These are phyloP conservation scores for Candida golubevii DNA, from an alignment of 805 yeast genomes.

Conservation along the genomic window DNA sequence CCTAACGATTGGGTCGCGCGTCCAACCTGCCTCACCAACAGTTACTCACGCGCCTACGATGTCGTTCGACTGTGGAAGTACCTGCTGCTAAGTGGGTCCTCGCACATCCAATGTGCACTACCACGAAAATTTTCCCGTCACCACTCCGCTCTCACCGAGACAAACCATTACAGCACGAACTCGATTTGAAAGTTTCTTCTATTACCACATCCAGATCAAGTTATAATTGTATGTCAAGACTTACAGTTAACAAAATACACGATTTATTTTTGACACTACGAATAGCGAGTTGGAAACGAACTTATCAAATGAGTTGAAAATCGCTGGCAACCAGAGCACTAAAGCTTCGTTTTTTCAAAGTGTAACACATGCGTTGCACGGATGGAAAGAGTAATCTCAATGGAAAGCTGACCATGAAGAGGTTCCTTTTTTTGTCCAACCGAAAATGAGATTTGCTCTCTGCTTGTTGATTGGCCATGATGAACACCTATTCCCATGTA, in stretches of 20 bases:
- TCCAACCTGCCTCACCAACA: too few species aligned
- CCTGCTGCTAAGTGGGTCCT: not conserved
- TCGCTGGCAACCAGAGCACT: not conserved
- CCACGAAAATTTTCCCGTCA: slow-evolving; percentile 14
- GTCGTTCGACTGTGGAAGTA: too few species aligned
- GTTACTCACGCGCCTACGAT: too few species aligned
- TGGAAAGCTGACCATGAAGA: too few species aligned
- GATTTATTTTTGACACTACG: too few species aligned
- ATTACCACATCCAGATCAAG: slow-evolving; percentile 10
- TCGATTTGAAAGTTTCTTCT: not conserved
- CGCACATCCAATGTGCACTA: slow-evolving; percentile 8
- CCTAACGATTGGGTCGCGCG: slow-evolving; percentile 1
- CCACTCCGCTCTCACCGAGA: slow-evolving; percentile 8
- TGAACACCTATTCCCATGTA: too few species aligned
- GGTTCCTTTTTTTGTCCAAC: too few species aligned
- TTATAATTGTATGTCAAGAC: slow-evolving; percentile 9
- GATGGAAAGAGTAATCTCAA: not conserved
- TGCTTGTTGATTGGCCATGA: too few species aligned
- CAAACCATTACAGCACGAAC: not conserved
- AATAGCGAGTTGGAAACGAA: too few species aligned
- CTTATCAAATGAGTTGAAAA: too few species aligned
- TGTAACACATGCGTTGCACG: not conserved
- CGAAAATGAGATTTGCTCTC: too few species aligned
- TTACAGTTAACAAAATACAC: too few species aligned
- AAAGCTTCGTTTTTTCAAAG: not conserved